phyloP scores from a whole-genome alignment of 495 filamentous ascomycete genomes.

The Mytilinidion resinicola region DNA sequence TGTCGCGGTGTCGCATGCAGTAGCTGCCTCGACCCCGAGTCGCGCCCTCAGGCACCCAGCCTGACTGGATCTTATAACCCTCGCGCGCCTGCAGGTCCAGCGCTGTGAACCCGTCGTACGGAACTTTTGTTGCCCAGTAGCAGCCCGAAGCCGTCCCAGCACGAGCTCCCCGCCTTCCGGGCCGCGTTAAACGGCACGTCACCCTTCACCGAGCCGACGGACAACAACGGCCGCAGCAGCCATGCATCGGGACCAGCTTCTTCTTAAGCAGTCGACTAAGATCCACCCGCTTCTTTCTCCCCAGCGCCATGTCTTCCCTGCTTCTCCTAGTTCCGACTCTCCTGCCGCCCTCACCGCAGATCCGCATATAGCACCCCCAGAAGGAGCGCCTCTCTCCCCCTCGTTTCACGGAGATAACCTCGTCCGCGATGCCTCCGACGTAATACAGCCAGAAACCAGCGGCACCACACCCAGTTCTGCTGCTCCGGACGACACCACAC shows the following conservation, averaged over 20 bases:
- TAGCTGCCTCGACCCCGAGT: too few relatives aligned
- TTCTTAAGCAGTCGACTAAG: slow-evolving; percentile 12
- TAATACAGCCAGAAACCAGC: slow-evolving; percentile 16
- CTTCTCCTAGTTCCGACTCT: slow-evolving; percentile 21
- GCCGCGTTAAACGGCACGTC: background rate
- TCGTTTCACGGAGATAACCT: background rate
- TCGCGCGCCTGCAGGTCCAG: too few relatives aligned
- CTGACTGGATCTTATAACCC: too few relatives aligned
- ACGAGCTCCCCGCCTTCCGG: background rate
- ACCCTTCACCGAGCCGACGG: background rate
- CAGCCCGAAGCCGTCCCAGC: background rate
- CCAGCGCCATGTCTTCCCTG: slow-evolving; percentile 18
- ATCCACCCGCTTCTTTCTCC: slow-evolving; percentile 24
- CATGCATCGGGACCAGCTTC: slow-evolving; percentile 11
- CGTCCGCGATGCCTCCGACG: slow-evolving; percentile 2
- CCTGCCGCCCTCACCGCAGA: background rate
- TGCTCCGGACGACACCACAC: background rate
- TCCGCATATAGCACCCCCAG: background rate
- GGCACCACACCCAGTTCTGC: slow-evolving; percentile 9
- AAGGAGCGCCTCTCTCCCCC: background rate
- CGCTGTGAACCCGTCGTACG: too few relatives aligned
- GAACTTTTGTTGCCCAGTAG: too few relatives aligned
- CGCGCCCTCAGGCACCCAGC: too few relatives aligned
- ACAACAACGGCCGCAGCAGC: slow-evolving; percentile 12
- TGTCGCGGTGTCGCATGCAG: too few relatives aligned